Conservation (phyloP, 169 alveolate genomes). For the Babesia bovis region DNA sequence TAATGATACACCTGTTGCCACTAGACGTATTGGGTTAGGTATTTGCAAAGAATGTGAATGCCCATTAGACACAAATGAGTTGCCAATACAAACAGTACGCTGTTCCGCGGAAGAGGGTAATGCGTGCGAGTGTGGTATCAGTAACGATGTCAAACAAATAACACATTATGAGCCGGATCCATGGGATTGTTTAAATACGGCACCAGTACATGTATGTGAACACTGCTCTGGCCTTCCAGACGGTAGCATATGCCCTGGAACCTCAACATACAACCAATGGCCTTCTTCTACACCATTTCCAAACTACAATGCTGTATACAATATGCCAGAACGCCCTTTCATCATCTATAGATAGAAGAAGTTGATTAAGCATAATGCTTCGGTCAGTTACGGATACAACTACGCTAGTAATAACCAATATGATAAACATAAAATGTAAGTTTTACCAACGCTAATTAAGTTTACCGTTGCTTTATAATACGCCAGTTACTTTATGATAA, state of each 20-base stretch:
- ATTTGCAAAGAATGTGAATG: background rate
- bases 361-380: no score
- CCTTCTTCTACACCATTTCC: no score
- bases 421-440: no score
- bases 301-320: no score
- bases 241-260: background rate
- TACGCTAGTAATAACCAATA: no score
- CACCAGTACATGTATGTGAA: background rate
- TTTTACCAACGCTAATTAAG: no score
- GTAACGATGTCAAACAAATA: background rate
- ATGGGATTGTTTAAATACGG: background rate
- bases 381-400: no score
- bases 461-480: no score
- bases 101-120: background rate
- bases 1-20: background rate
- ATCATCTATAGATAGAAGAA: no score
- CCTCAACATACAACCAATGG: background rate
- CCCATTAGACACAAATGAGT: background rate
- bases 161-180: background rate
- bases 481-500: no score
- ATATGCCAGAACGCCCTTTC: no score
- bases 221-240: conserved; percentile 4
- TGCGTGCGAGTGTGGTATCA: background rate
- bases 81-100: background rate
- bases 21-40: background rate